Evolutionary conservation across 345 rosid genomes (phyloP), one percentile per base, ranked within the genome.

Genomic region (Boechera divaricarpa): DNA sequence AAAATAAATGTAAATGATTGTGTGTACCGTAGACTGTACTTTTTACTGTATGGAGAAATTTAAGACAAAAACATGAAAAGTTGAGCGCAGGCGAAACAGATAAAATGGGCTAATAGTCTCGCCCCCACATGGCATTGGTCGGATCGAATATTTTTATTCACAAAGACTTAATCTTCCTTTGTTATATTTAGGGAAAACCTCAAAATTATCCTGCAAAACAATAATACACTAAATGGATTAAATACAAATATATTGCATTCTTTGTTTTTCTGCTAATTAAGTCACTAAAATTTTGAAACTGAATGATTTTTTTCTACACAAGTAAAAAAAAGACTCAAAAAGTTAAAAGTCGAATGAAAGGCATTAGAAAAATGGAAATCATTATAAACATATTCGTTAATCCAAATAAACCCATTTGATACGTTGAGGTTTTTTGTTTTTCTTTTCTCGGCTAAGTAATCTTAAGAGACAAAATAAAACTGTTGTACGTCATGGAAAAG

Each of bases 121-220:
- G 59, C 57, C 54, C 29, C 66, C 81, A 78, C 81, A 78, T 78
- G 81, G 77, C 77, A 16, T 51, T 65, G 39, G 77, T 78, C 81
- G 81, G 77, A 49, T 26, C 4, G 1, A 39, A 29, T 38, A 36
- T 63, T 52, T 72, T n/a, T 8, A 9, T 45, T 72, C 16, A 2
- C 7, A 18, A 15, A 21, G 3, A 0, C 33, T 45, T 71, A 21
- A 57, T 45, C 7, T 2, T 6, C 36, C 11, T 2, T 61, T 2
- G 11, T 59, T 32, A 35, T 47, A 60, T 33, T 48, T 10, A 28
- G 24, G 24, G 24, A 31, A 18, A 15, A n/a, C 16, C 33, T 42
- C 4, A 31, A 31, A 12, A 3, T 31, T 52, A 29, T 21, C 51
- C 39, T 41, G 2, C 28, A 36, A 21, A 18, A 33, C 0, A 33